Evolutionary conservation across 108 stramenopile species (phyloP), one percentile per base, ranked within the genome.

Genomic region (Tribonema minus): DNA sequence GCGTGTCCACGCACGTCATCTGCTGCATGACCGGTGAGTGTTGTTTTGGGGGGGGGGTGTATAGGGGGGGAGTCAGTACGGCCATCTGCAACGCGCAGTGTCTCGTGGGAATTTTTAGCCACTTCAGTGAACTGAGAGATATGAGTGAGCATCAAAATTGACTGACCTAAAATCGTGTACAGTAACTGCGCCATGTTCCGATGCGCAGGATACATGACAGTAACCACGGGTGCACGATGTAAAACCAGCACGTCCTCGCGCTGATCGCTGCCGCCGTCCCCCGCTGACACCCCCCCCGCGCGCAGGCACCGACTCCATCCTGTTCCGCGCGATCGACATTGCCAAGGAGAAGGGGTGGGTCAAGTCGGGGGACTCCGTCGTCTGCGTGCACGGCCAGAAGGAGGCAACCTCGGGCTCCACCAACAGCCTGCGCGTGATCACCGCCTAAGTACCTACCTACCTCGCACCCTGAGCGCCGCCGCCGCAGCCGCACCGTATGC

Each of bases 381-480:
- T 96, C 25, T 88, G 95, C 67, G 92, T 98, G 27, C 88, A 91
- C 71, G 97, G 87, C 2, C 61, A 66, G 68, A 81, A 83, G 65
- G 87, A 88, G 46, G 86, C 80, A 25, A 59, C 58, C 39, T 32
- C 85, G 0, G 87, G 87, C n/a, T 61, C 61, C 38, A 86, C 86
- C 82, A 88, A 88, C 81, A 70, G 78, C 81, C 41, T 85, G 72
- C 85, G 85, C 62, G 87, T 88, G 28, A 40, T 88, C 36, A 69
- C 46, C 1, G 86, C 73, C 20, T 81, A 81, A 58, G 6, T 54
- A 9, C 15, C 46, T 15, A 9, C 20, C 46, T 15, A 9, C 20
- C 46, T 15, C 46, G 46, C 46, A 15, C 20, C 15, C 46, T 54
- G 20, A 20, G 15, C 9, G 15, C 9, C 9, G 46, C 46, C 20